These are phyloP conservation scores for Lachancea lanzarotensis DNA, from an alignment of 805 yeast species.

Conservation along the genomic window DNA sequence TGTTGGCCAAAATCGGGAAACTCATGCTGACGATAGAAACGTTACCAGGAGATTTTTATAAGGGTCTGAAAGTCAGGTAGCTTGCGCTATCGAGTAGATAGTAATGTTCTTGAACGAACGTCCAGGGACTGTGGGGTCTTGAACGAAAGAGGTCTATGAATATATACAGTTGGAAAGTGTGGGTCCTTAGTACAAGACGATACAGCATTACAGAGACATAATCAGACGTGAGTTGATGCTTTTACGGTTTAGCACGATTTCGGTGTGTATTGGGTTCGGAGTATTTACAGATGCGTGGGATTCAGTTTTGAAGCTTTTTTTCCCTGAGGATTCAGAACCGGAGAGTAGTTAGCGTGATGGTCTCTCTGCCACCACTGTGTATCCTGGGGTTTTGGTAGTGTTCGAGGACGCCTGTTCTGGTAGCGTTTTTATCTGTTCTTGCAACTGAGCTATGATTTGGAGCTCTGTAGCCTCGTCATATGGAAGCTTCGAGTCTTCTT, in stretches of 20 bases:
- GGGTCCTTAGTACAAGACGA: too few species aligned
- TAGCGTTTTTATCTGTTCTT: not conserved
- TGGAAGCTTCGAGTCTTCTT: conserved; percentile 8
- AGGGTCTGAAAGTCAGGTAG: not conserved
- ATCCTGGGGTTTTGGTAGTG: not conserved
- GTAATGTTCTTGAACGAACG: too few species aligned
- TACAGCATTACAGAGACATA: too few species aligned
- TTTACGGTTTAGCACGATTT: too few species aligned
- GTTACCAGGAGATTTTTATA: not conserved
- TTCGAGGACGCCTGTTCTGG: not conserved
- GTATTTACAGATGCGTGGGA: conserved; percentile 1
- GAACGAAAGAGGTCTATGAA: too few species aligned
- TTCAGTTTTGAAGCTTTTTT: not conserved
- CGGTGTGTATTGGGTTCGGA: not conserved
- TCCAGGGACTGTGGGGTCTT: too few species aligned
- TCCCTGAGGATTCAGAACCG: not conserved
- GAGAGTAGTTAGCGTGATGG: conserved; percentile 3
- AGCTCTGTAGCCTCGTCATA: conserved; percentile 13
- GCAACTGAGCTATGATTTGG: conserved; percentile 3
- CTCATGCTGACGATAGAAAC: not conserved
- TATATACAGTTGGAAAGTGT: too few species aligned
- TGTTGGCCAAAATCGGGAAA: conserved; percentile 53
- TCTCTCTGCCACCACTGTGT: conserved; percentile 2
- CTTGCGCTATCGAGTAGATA: not conserved
- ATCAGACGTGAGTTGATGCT: too few species aligned